Evolutionary conservation across 2,329 filamentous ascomycete species (phyloP), one percentile per base, ranked within the genome.

Genomic region (Fusarium verticillioides): DNA sequence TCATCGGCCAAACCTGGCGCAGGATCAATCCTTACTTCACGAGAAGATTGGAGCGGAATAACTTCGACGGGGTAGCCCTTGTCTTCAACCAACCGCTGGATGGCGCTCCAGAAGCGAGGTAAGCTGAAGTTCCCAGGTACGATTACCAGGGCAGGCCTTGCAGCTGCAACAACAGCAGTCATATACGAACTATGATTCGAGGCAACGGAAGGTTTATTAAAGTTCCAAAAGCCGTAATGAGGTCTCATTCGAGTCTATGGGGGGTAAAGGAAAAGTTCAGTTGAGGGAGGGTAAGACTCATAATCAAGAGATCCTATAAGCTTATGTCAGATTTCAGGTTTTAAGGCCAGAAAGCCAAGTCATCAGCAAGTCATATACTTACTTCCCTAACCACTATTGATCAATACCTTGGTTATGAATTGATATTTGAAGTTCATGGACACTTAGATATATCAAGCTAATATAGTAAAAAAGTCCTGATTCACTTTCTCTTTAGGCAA

Each of bases 81-180:
- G 5, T 28, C 34, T 30, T 69, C 21, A 4, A 23, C 28, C 10
- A 23, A 46, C 8, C 56, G 34, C 15, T 63, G 15, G 9, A 69
- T 46, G 2, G 49, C 15, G 34, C 34, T 39, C 64, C 66, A 69
- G 28, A 69, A 69, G 9, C 50, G 57, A 32, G 58, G 43, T 9
- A 69, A 28, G 3, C 64, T 69, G 18, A 69, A 69, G 23, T 69
- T 69, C 9, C 64, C 66, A 1, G 66, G 64, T 10, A 63, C 13
- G 9, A 69, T 52, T 3, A 69, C 28, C 0, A 69, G 18, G 7
- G 39, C 21, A 2, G 64, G 64, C 5, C 62, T 69, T 7, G 44
- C 9, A 9, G 39, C 28, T 21, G 58, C 15, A 16, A 19, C 34
- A 15, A 47, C 5, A 1, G 43, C 4, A 10, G 58, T 13, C 43